Base-by-base conservation (phyloP, 495 filamentous ascomycete genomes). In the Mytilinidion resinicola region DNA sequence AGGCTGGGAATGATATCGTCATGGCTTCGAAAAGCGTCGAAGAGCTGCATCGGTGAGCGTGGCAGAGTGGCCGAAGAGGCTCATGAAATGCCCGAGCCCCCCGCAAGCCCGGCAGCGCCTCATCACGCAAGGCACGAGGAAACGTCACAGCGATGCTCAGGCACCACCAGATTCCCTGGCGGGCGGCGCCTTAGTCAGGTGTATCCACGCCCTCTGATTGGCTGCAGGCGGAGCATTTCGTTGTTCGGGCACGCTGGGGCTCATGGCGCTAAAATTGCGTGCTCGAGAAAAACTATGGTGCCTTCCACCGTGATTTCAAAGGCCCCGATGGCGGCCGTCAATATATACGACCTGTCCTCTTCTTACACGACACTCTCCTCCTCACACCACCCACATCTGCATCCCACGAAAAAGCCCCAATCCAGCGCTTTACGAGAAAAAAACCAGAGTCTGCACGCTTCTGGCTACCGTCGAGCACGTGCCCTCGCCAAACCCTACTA, bases 201-300 rank as follows among this genome's bases (percentile, higher is more conserved):
- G 21, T 19, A 49, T 37, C 21, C 33, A 39, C 39, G 47, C 42
- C 44, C 25, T 42, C 19, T 35, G 17, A 46, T 38, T 36, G 20
- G 55, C 14, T 9, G 33, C 15, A 9, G 53, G 17, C 11, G 25
- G 15, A n/a, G 0, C 36, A 17, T 7, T 9, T 25, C 38, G 39
- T 57, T 44, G 55, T 49, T 38, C 25, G 12, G 35, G 15, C 43
- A 21, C 9, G 21, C 10, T 50, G 14, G 2, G 20, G 21, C 9
- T 34, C 9, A 21, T 37, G 30, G 42, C 58, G 57, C 58, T 64
- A 61, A 62, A 61, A 70, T 70, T 63, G 67, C 67, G 67, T 70
- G 65, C 65, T 70, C 63, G 51, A 48, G n/a, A 35, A 56, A 56
- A 42, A 33, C 48, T 6, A 67, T 63, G 65, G 50, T 64, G 52